Percentiles rank a stretch among this genome's conserved stretches.
These are phyloP conservation scores for Nothophaeocryptopus gaeumannii DNA, from an alignment of 2,329 filamentous ascomycete species.

Conservation along the genomic window DNA sequence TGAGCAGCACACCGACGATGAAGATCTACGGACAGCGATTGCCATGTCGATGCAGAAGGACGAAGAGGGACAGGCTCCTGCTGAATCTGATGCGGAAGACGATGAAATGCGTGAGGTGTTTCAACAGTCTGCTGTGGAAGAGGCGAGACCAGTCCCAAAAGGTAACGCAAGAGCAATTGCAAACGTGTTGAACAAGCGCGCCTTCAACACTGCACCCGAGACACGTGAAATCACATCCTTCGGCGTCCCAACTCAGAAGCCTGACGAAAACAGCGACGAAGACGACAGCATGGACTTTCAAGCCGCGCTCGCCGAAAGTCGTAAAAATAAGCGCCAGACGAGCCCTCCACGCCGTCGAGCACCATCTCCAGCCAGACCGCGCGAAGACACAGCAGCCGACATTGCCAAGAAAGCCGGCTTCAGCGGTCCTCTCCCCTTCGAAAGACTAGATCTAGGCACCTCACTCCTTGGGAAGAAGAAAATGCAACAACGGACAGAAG, in stretches of 20 bases:
- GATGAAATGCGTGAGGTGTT: constrained; percentile 48
- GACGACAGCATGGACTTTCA: constrained; percentile 77
- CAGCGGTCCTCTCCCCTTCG: constrained; percentile 83
- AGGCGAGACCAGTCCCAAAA: constrained; percentile 44
- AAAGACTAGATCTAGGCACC: constrained; percentile 69
- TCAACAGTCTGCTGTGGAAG: constrained; percentile 43
- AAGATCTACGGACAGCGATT: constrained; percentile 78
- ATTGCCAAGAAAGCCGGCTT: constrained; percentile 58
- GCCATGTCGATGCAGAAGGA: constrained; percentile 72
- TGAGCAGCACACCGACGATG: constrained; percentile 53
- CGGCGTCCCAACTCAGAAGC: constrained; percentile 31
- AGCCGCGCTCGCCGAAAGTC: constrained; percentile 69
- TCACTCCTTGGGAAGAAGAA: constrained; percentile 54
- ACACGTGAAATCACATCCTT: constrained; percentile 39
- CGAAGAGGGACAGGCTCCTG: constrained; percentile 35
- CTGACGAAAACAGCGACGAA: constrained; percentile 54
- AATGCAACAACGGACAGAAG: constrained; percentile 52
- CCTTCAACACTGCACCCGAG: constrained; percentile 57
- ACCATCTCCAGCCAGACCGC: constrained; percentile 36
- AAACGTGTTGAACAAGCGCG: constrained; percentile 70
- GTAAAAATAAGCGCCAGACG: constrained; percentile 41
- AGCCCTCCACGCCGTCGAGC: constrained; percentile 13
- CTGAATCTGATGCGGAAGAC: constrained; percentile 26
- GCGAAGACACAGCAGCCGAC: constrained; percentile 17
- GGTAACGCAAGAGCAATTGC: constrained; percentile 61